Evolutionary conservation across 2,329 filamentous ascomycete species (phyloP).

Genomic region (Fusarium drepaniforme): DNA sequence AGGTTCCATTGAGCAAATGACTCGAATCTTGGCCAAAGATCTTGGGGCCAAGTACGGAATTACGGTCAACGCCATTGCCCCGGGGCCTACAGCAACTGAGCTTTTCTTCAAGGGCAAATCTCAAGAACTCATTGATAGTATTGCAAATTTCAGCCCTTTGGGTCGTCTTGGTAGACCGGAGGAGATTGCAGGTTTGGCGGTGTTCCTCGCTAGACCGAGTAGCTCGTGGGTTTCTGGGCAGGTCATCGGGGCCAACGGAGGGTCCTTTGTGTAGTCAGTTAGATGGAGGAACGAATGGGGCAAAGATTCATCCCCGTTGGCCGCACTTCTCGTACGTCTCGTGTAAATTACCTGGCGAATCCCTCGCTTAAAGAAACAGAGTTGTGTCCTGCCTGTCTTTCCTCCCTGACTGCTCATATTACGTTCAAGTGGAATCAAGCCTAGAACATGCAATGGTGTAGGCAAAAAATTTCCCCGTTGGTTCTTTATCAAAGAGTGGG

Average conservation of each 20-base stretch:
- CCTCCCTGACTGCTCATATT: background rate
- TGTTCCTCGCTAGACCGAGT: background rate
- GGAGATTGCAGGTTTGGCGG: background rate
- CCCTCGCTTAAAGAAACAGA: background rate
- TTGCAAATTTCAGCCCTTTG: background rate
- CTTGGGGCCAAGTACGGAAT: background rate
- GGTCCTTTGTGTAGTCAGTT: background rate
- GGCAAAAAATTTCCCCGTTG: background rate
- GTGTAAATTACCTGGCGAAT: background rate
- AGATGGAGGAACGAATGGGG: background rate
- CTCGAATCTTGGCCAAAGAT: background rate
- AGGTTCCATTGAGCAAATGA: background rate
- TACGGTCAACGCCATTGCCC: background rate
- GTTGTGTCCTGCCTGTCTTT: background rate
- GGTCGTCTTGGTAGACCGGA: background rate
- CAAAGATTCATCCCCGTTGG: background rate
- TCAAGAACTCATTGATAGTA: background rate
- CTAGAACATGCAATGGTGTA: background rate
- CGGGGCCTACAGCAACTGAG: background rate
- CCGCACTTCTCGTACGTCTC: background rate
- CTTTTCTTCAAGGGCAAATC: background rate
- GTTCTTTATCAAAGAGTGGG: background rate
- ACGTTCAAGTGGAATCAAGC: background rate
- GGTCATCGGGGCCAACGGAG: background rate
- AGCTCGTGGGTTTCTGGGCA: background rate